phyloP scores from a whole-genome alignment of 169 alveolate genomes.

The Cytauxzoon felis region DNA sequence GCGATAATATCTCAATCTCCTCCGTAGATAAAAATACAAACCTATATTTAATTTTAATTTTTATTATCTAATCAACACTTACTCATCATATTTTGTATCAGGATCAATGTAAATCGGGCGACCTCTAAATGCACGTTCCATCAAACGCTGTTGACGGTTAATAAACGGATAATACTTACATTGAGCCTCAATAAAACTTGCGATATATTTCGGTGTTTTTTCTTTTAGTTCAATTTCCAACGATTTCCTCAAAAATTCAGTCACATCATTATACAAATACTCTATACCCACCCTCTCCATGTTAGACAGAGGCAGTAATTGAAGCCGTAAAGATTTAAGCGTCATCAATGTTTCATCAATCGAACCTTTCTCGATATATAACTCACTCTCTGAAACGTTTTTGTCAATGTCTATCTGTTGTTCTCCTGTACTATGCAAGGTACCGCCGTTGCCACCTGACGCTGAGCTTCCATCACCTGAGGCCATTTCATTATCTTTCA shows the following conservation, averaged over 20 bases:
- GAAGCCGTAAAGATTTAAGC: too few species aligned
- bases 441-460: too few species aligned
- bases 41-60: background rate
- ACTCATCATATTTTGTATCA: conserved; percentile 64
- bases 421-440: too few species aligned
- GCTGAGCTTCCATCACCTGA: too few species aligned
- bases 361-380: too few species aligned
- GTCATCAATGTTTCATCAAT: too few species aligned
- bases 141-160: conserved; percentile 50
- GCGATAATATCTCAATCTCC: conserved; percentile 71
- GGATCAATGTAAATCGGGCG: conserved; percentile 53
- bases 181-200: conserved; percentile 61
- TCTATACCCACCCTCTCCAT: conserved; percentile 34
- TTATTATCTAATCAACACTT: background rate
- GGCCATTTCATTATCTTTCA: too few species aligned
- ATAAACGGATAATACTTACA: conserved; percentile 66
- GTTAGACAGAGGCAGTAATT: conserved; percentile 17
- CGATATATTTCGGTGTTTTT: conserved; percentile 7
- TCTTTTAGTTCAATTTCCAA: background rate
- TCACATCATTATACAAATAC: background rate
- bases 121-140: conserved; percentile 55
- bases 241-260: background rate
- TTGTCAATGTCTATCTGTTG: too few species aligned
- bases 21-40: conserved; percentile 68
- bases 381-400: too few species aligned